phyloP scores from a whole-genome alignment of 2,329 filamentous ascomycete genomes.

The Botrytis elliptica region DNA sequence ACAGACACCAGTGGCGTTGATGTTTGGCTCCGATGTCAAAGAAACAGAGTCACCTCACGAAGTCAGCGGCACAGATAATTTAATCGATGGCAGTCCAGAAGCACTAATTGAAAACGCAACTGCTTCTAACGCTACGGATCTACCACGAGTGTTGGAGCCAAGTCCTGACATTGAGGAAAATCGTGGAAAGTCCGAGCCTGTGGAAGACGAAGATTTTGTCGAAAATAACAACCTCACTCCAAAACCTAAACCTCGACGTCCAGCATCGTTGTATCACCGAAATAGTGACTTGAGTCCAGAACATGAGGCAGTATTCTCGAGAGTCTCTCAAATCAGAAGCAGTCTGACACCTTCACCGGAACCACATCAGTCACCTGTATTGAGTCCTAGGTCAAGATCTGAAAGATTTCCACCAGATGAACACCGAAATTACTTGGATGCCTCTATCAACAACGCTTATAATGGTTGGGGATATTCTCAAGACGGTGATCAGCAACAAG shows the following conservation, averaged over 20 bases:
- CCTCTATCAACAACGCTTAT: constrained; percentile 8
- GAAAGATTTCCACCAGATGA: constrained; percentile 5
- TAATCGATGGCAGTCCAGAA: constrained; percentile 16
- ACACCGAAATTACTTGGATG: constrained; percentile 13
- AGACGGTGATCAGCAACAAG: not conserved
- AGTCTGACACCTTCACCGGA: constrained; percentile 7
- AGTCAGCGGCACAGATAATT: constrained; percentile 21
- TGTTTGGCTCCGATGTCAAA: not conserved
- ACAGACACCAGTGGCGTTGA: constrained; percentile 3
- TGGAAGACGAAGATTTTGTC: not conserved
- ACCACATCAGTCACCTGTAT: not conserved
- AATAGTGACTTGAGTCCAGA: constrained; percentile 13
- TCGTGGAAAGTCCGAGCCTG: not conserved
- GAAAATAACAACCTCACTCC: not conserved
- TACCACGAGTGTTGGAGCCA: constrained; percentile 9
- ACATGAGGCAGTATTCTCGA: constrained; percentile 21
- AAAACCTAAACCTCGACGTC: not conserved
- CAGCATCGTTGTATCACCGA: constrained; percentile 5
- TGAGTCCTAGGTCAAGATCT: constrained; percentile 1
- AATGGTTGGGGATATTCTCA: constrained; percentile 1
- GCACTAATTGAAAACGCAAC: not conserved
- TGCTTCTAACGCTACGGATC: constrained; percentile 15
- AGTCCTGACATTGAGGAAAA: not conserved
- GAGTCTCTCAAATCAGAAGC: constrained; percentile 14
- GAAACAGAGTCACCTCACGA: constrained; percentile 22